A percentile compares a stretch with the other conserved stretches of the same genome.
These are phyloP conservation scores for Hygrophorus russula DNA, from an alignment of 768 basidiomycete species.

Conservation along the genomic window DNA sequence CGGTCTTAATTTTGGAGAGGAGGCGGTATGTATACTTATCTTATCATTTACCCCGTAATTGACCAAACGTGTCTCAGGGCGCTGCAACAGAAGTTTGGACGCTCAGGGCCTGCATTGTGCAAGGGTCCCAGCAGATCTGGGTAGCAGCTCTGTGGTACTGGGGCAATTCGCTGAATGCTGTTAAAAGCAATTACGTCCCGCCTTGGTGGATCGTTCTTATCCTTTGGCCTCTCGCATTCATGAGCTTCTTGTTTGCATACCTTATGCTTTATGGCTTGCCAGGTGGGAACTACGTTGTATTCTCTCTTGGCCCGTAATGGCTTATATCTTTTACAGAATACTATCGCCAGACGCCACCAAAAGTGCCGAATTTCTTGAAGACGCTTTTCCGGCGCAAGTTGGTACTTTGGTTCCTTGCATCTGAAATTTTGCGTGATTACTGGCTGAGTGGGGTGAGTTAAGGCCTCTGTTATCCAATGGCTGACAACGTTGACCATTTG, in stretches of 20 bases:
- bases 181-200: conserved; percentile 36
- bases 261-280: conserved; percentile 82
- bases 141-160: conserved; percentile 94
- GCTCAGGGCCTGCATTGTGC: conserved; percentile 82
- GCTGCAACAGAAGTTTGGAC: conserved; percentile 95
- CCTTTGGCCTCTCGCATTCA: conserved; percentile 70
- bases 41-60: conserved; percentile 3
- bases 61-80: conserved; percentile 34
- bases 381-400: conserved; percentile 86
- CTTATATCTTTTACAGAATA: conserved; percentile 44
- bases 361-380: conserved; percentile 85
- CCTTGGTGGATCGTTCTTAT: conserved; percentile 83
- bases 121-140: conserved; percentile 95
- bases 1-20: conserved; percentile 94
- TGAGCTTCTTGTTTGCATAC: conserved; percentile 71
- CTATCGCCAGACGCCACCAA: conserved; percentile 86
- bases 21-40: conserved; percentile 50
- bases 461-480: background rate
- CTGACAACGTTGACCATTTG: background rate
- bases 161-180: conserved; percentile 69
- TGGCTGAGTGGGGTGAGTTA: conserved; percentile 75
- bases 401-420: conserved; percentile 87
- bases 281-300: conserved; percentile 30
- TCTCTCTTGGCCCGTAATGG: conserved; percentile 1
- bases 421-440: conserved; percentile 86